phyloP scores from a whole-genome alignment of 2,329 filamentous ascomycete genomes.

The Fusarium hostae region DNA sequence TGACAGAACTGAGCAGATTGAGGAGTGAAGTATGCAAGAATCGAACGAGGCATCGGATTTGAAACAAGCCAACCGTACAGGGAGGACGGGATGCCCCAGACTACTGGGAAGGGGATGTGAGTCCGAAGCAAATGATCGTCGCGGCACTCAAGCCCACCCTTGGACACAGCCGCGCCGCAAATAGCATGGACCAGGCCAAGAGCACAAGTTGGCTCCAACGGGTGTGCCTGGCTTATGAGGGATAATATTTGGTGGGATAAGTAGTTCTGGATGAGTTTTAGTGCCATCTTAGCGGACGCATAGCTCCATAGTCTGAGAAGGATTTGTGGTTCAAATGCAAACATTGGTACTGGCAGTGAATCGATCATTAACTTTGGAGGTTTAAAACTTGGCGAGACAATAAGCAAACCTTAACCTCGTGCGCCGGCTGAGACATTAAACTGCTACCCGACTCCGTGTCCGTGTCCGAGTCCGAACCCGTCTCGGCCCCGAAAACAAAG shows the following conservation, averaged over 20 bases:
- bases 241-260: not conserved
- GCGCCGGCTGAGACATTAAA: slow-evolving; percentile 4
- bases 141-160: slow-evolving; percentile 43
- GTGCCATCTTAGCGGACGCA: not conserved
- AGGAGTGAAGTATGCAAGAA: slow-evolving; percentile 41
- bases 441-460: not conserved
- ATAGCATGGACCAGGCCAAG: slow-evolving; percentile 36
- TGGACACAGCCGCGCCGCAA: slow-evolving; percentile 45
- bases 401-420: not conserved
- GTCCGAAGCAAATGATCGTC: slow-evolving; percentile 44
- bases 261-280: not conserved
- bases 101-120: slow-evolving; percentile 36
- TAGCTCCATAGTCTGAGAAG: not conserved
- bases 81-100: slow-evolving; percentile 46
- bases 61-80: slow-evolving; percentile 38
- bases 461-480: slow-evolving; percentile 13
- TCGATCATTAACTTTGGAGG: not conserved
- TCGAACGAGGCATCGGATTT: slow-evolving; percentile 44
- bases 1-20: slow-evolving; percentile 21
- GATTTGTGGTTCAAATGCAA: not conserved
- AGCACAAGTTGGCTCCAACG: slow-evolving; percentile 2
- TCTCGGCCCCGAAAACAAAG: slow-evolving; percentile 21
- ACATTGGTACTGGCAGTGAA: not conserved
- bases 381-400: not conserved
- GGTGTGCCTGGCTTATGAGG: not conserved